Base-by-base conservation (phyloP, 1,284 basidiomycete genomes). In the Sanghuangporus baumii region DNA sequence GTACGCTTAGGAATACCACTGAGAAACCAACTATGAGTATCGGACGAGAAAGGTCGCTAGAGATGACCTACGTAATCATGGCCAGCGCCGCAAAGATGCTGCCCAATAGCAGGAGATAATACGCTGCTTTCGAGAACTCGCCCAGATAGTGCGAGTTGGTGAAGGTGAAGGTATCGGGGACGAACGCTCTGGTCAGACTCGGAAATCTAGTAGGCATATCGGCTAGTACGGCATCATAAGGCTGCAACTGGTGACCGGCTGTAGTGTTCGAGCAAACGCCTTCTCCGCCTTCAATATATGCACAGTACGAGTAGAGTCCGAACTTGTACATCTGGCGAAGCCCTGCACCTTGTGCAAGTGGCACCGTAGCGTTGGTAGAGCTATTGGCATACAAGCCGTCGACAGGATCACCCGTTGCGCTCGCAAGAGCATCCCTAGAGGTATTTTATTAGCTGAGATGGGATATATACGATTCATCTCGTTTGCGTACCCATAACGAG, bases 231-330 rank as follows among this genome's bases (percentile, higher is more conserved):
- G 78, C 78, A 40, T 79, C 75, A 70, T 81, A 88, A 18, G 89
- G 90, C 59, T 78, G 74, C 70, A 87, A 89, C 64, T 76, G 78
- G 67, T 78, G 76, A 38, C 82, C 88, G 43, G 81, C 74, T 38
- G 84, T 82, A 52, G 78, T 73, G 69, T 86, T 87, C 48, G 85
- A 82, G 72, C 91, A 92, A 57, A 74, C 79, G 40, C 90, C 91
- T 36, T 76, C 76, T 26, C 79, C 79, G 46, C 74, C 73, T 66
- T 85, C 81, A 68, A 87, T 74, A 69, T 86, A 91, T 68, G 79
- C 89, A 67, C 89, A 92, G 71, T 89, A 83, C 20, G 84, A 84
- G 75, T 93, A 93, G 46, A 93, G 76, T 23, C 90, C 90, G 67
- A 88, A 93, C 63, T 84, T 76, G 75, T 93, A 93, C 64, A 79